These are phyloP conservation scores for Neurospora intermedia DNA, from an alignment of 495 filamentous ascomycete species.

Conservation along the genomic window DNA sequence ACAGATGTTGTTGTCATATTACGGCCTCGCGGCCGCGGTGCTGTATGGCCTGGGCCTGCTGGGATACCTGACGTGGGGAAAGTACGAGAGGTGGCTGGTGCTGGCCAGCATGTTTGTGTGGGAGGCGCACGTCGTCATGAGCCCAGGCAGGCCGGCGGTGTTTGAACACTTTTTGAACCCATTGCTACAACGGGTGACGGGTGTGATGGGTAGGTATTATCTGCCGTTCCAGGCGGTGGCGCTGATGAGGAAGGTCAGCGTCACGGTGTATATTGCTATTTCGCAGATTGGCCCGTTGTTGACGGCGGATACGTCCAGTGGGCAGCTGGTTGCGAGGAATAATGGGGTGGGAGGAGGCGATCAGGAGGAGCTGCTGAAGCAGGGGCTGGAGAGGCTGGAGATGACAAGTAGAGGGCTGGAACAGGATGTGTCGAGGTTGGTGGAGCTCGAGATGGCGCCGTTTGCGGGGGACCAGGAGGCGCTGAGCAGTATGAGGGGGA, in stretches of 20 bases:
- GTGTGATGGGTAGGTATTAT: slow-evolving; percentile 45
- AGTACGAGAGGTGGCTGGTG: slow-evolving; percentile 82
- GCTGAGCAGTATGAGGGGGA: slow-evolving; percentile 46
- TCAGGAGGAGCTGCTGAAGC: slow-evolving; percentile 26
- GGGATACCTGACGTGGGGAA: slow-evolving; percentile 75
- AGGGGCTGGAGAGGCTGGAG: slow-evolving; percentile 49
- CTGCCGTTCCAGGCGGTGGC: slow-evolving; percentile 80
- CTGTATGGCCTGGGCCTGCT: slow-evolving; percentile 61
- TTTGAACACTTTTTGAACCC: slow-evolving; percentile 53
- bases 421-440: slow-evolving; percentile 53
- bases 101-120: slow-evolving; percentile 57
- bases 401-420: slow-evolving; percentile 45
- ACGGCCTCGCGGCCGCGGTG: slow-evolving; percentile 47
- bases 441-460: slow-evolving; percentile 73
- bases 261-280: slow-evolving; percentile 84
- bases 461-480: slow-evolving; percentile 61
- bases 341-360: slow-evolving; percentile 15
- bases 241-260: slow-evolving; percentile 62
- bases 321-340: slow-evolving; percentile 13
- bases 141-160: slow-evolving; percentile 47
- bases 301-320: slow-evolving; percentile 21
- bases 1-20: slow-evolving; percentile 48
- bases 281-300: slow-evolving; percentile 68
- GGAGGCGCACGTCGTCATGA: slow-evolving; percentile 63
- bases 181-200: slow-evolving; percentile 36